Evolutionary conservation across 2,329 filamentous ascomycete species (phyloP).

Genomic region (Exophiala sp.): DNA sequence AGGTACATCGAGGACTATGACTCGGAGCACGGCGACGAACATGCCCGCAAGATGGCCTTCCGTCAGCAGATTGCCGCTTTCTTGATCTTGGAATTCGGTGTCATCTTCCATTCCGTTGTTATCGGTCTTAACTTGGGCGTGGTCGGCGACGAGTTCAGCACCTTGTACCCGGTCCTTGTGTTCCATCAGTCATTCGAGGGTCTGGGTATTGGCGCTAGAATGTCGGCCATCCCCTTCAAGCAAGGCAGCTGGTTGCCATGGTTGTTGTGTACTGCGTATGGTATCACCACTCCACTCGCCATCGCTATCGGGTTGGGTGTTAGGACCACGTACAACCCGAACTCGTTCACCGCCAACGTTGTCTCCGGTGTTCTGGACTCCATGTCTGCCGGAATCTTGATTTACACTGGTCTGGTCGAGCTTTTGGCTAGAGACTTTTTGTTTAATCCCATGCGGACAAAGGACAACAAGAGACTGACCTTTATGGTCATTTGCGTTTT

Average conservation of each 20-base stretch:
- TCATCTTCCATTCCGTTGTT: conserved; percentile 63
- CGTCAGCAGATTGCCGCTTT: conserved; percentile 40
- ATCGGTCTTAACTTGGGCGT: conserved; percentile 62
- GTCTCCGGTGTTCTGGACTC: conserved; percentile 48
- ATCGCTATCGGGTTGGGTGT: conserved; percentile 51
- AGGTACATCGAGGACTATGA: conserved; percentile 9
- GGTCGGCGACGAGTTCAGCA: conserved; percentile 55
- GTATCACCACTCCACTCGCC: conserved; percentile 51
- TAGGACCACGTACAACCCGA: conserved; percentile 42
- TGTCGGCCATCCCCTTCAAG: conserved; percentile 55
- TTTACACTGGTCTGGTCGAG: conserved; percentile 52
- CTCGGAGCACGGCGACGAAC: conserved; percentile 20
- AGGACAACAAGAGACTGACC: conserved; percentile 35
- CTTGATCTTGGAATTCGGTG: conserved; percentile 56
- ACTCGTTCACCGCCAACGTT: conserved; percentile 41
- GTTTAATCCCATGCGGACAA: conserved; percentile 47
- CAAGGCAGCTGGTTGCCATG: conserved; percentile 47
- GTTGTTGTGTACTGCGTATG: conserved; percentile 48
- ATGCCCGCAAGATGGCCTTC: conserved; percentile 35
- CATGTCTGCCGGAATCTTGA: conserved; percentile 48
- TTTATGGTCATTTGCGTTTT: conserved; percentile 43
- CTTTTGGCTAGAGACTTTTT: conserved; percentile 50
- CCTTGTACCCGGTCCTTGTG: conserved; percentile 58
- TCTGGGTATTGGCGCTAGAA: conserved; percentile 59
- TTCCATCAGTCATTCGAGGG: conserved; percentile 65